Evolutionary conservation across 139 green algal species (phyloP), one percentile per base, ranked within the genome.

Genomic region (Diplosphaera chodatii): DNA sequence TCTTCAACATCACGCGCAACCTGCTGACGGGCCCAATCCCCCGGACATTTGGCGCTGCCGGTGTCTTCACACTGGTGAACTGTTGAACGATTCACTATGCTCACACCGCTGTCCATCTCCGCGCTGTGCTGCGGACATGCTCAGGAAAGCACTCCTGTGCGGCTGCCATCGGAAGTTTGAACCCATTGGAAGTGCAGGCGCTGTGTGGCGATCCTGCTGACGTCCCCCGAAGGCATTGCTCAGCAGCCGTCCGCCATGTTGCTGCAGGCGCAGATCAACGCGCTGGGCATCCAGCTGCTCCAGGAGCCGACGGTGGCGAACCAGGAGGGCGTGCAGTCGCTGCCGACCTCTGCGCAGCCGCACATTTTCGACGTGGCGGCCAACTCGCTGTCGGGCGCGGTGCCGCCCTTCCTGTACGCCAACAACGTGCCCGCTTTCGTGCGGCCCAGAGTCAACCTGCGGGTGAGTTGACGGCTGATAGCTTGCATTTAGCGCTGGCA

Each of bases 1-100:
- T 59, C 13, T 59, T 59, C 48, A 59, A 59, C 48, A 59, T 59
- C 48, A 59, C 48, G 48, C 48, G 48, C 48, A 59, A 59, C 48
- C 48, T 59, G 48, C 16, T 59, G 48, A 59, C 48, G 48, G 48
- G 48, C 13, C 16, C 18, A 4, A 59, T 59, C 48, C 16, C 48
- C 13, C 3, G 25, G 13, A 25, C 48, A 21, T 59, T 23, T 23
- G 48, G 48, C 48, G 48, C 10, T 25, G 48, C 48, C 48, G 48
- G 48, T 18, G 25, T 59, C 48, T 59, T 59, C 18, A 59, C 13
- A 25, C 48, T 59, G 48, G 48, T 59, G 48, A 10, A 3, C 16
- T 10, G 22, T 18, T 25, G 4, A 18, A 18, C 48, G n/a, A 59
- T 18, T 25, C 8, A 59, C 48, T 59, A 10, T 21, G 37, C n/a